These are phyloP conservation scores for Didymella segeticola DNA, from an alignment of 2,329 filamentous ascomycete genomes.

Conservation along the genomic window DNA sequence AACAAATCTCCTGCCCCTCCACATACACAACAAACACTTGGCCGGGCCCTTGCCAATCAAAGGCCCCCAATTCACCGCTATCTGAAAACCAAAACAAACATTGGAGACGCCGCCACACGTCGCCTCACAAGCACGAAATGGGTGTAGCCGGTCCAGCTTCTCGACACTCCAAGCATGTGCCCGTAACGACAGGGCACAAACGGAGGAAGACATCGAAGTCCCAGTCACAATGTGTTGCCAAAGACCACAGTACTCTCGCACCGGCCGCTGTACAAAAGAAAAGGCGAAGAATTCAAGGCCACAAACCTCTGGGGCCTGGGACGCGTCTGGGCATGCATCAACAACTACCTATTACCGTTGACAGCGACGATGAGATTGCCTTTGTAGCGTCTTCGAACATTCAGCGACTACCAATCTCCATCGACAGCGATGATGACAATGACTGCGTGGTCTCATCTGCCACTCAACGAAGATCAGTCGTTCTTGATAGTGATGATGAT, in stretches of 20 bases:
- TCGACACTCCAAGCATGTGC: not conserved
- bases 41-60: not conserved
- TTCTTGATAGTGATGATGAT: too few species aligned
- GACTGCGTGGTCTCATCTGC: too few species aligned
- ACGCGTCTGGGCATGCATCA: conserved; percentile 6
- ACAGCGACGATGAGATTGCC: conserved; percentile 6
- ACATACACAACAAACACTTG: not conserved
- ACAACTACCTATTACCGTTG: conserved; percentile 18
- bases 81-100: not conserved
- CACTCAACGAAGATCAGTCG: not conserved
- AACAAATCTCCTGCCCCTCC: not conserved
- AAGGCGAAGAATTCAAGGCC: not conserved
- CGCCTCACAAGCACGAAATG: not conserved
- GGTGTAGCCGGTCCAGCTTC: not conserved
- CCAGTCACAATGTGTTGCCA: not conserved
- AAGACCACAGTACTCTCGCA: too few species aligned
- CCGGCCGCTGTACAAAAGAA: not conserved
- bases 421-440: conserved; percentile 14
- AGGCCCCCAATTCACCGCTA: not conserved
- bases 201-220: not conserved
- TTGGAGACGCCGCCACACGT: not conserved
- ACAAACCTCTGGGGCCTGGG: not conserved
- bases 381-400: too few species aligned
- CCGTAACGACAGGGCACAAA: not conserved
- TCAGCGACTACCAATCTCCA: conserved; percentile 9